A percentile compares a stretch with the other conserved stretches of the same genome.
Evolutionary conservation across 441 rosid genomes (phyloP).

Genomic region (Pelargonium fulgidum): DNA sequence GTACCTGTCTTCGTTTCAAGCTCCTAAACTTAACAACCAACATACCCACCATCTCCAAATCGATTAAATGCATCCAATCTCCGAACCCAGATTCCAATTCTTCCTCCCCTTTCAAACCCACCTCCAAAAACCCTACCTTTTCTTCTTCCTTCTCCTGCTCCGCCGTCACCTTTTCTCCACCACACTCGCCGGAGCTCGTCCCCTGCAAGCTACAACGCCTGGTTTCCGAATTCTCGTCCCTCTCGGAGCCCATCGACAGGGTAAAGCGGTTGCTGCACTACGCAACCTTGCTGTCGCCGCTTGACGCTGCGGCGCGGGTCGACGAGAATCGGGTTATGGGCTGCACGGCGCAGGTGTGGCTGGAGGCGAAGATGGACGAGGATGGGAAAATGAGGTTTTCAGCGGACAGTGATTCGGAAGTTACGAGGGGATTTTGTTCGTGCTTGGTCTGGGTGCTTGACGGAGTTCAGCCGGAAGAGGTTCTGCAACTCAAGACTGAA

Average conservation of each 20-base stretch:
- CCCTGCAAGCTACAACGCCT: conserved; percentile 43
- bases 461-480: conserved; percentile 64
- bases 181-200: conserved; percentile 37
- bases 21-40: not conserved
- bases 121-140: conserved; percentile 9
- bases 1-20: conserved; percentile 24
- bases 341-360: conserved; percentile 87
- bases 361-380: conserved; percentile 50
- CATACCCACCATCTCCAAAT: conserved; percentile 14
- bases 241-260: conserved; percentile 49
- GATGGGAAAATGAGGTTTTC: conserved; percentile 61
- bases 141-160: conserved; percentile 41
- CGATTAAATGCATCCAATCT: conserved; percentile 31
- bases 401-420: conserved; percentile 83
- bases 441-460: conserved; percentile 63
- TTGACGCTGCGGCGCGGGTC: conserved; percentile 45
- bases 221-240: conserved; percentile 55
- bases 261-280: conserved; percentile 61
- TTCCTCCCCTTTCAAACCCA: conserved; percentile 12
- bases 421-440: conserved; percentile 64
- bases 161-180: conserved; percentile 40
- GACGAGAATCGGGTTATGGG: conserved; percentile 87
- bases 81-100: conserved; percentile 14
- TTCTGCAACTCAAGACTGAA: conserved; percentile 56
- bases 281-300: conserved; percentile 46